Base-by-base conservation (phyloP, 495 filamentous ascomycete species). In the Aspergillus carlsbadensis region DNA sequence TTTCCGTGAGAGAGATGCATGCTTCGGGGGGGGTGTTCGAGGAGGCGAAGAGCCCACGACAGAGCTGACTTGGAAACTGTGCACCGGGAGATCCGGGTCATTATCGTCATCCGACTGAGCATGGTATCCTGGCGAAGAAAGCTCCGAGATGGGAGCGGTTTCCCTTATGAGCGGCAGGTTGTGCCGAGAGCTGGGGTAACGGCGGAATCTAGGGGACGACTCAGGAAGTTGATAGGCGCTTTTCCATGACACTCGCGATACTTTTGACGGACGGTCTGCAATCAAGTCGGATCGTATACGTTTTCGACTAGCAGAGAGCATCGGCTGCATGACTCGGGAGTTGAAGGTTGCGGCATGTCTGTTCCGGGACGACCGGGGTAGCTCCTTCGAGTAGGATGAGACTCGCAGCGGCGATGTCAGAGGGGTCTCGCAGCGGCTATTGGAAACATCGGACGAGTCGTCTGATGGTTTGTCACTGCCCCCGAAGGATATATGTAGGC, bases 41-140 rank as follows among this genome's bases (percentile, higher is more conserved):
- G 91, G 91, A 40, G 90, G 90, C 4, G 91, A 94, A 31, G 88
- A 87, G 44, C 79, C 82, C 35, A 84, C 72, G 58, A 83, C 74
- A 18, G 82, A 80, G 57, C 69, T 71, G 51, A 72, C 63, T 62
- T 80, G 80, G 70, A 94, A 91, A 14, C 88, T 91, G 64, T 88
- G 87, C n/a, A 83, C 64, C 11, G 90, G 89, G 24, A 93, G 76
- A 21, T 89, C 81, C 0, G 67, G 72, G 57, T 87, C 81, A 42
- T 92, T 88, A 18, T 96, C 90, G 56, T 92, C 90, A 57, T 94
- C 90, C 5, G 88, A 91, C 31, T 67, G 73, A 3, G 78, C 78
- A 42, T 78, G 80, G 61, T 87, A 87, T 56, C 78, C 83, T 1
- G 86, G 81, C 15, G 83, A 82, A 5, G 75, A 76, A 14, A 83